Percentiles rank a stretch among this genome's conserved stretches.
phyloP scores from a whole-genome alignment of 495 filamentous ascomycete genomes.

The Aspergillus coremiiformis region DNA sequence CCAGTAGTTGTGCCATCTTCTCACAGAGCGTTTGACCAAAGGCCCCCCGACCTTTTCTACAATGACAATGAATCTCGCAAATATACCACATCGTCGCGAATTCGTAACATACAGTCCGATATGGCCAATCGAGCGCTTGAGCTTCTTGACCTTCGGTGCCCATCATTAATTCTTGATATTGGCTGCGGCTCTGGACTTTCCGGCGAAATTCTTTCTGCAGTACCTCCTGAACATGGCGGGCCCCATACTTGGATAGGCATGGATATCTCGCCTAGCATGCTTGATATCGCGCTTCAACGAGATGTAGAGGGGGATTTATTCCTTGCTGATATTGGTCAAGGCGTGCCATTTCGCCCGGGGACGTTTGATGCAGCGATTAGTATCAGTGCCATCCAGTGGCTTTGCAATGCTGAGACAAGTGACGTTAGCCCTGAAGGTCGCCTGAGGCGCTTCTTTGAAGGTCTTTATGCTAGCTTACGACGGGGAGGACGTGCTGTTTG shows the following conservation, averaged over 20 bases:
- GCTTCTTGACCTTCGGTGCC: conserved; percentile 71
- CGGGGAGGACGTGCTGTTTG: conserved; percentile 88
- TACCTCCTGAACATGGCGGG: conserved; percentile 59
- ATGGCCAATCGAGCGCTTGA: conserved; percentile 92
- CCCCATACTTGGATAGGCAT: conserved; percentile 92
- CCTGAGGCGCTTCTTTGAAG: conserved; percentile 79
- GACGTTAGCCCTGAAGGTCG: conserved; percentile 72
- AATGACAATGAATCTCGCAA: conserved; percentile 89
- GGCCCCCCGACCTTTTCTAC: conserved; percentile 93
- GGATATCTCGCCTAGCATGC: conserved; percentile 90
- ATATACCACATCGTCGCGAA: conserved; percentile 96
- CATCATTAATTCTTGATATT: conserved; percentile 86
- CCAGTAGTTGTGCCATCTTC: not conserved
- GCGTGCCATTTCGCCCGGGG: conserved; percentile 86
- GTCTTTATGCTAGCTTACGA: conserved; percentile 76
- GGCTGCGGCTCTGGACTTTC: conserved; percentile 94
- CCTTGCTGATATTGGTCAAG: conserved; percentile 90
- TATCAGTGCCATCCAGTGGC: conserved; percentile 93
- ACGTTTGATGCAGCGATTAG: conserved; percentile 92
- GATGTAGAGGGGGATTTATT: conserved; percentile 89
- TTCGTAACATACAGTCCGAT: conserved; percentile 84
- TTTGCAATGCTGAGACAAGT: conserved; percentile 88
- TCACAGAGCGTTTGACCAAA: conserved; percentile 21
- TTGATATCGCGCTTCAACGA: conserved; percentile 82
- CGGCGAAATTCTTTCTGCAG: conserved; percentile 78